A percentile compares a stretch with the other conserved stretches of the same genome.
Evolutionary conservation across 2,329 filamentous ascomycete species (phyloP).

Genomic region (Diplocarpon rosae): DNA sequence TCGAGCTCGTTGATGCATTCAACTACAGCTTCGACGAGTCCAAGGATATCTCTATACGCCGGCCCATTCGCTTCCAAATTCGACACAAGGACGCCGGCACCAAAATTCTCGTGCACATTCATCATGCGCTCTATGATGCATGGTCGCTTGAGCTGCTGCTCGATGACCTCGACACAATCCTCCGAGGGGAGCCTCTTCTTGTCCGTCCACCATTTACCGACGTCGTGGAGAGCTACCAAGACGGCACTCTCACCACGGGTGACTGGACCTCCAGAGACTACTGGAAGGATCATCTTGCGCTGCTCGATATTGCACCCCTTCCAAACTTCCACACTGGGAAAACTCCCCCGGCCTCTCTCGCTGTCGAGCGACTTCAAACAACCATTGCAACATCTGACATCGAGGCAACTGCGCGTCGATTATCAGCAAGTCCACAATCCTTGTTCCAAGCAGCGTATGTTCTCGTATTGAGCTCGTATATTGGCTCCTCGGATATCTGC

Average conservation of each 20-base stretch:
- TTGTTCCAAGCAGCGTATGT: conserved; percentile 65
- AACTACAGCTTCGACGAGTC: conserved; percentile 31
- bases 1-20: conserved; percentile 30
- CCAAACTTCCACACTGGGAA: conserved; percentile 44
- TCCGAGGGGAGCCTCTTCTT: conserved; percentile 7
- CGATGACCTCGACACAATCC: conserved; percentile 48
- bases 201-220: conserved; percentile 47
- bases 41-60: conserved; percentile 28
- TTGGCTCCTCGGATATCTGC: conserved; percentile 53
- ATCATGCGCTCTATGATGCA: conserved; percentile 86
- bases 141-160: conserved; percentile 76
- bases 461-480: conserved; percentile 53
- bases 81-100: conserved; percentile 15
- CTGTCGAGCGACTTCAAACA: conserved; percentile 20
- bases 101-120: conserved; percentile 40
- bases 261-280: conserved; percentile 43
- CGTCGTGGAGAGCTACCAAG: conserved; percentile 41
- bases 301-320: conserved; percentile 41
- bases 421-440: conserved; percentile 46
- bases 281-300: conserved; percentile 57
- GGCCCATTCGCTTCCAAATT: conserved; percentile 54
- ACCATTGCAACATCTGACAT: conserved; percentile 25
- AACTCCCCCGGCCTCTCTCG: conserved; percentile 22
- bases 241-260: conserved; percentile 18
- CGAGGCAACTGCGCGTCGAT: conserved; percentile 16